phyloP scores from a whole-genome alignment of 2,329 filamentous ascomycete genomes.

The Calonectria crousiana region DNA sequence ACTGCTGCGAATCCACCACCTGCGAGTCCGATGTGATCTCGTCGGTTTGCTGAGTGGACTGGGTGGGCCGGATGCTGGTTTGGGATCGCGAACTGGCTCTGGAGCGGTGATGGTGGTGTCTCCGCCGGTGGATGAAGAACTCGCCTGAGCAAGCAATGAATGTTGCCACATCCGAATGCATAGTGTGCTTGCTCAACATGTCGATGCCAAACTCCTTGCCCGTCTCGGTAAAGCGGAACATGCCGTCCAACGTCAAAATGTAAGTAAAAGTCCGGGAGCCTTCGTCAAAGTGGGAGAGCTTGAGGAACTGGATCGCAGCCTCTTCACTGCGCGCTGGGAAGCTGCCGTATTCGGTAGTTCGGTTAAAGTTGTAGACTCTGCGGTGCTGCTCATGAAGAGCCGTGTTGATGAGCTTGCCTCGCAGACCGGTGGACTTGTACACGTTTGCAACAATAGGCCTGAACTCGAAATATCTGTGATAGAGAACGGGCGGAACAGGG shows the following conservation, averaged over 20 bases:
- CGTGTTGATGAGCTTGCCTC: slow-evolving; percentile 84
- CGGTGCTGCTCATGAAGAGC: slow-evolving; percentile 91
- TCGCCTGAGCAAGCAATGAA: slow-evolving; percentile 95
- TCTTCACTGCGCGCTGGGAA: slow-evolving; percentile 76
- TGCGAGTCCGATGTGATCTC: slow-evolving; percentile 62
- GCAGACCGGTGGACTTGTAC: slow-evolving; percentile 83
- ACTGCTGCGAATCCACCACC: slow-evolving; percentile 58
- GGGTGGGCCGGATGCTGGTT: not conserved
- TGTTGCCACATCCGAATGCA: slow-evolving; percentile 93
- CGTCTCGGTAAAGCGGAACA: slow-evolving; percentile 93
- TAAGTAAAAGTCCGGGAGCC: slow-evolving; percentile 93
- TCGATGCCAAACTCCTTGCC: slow-evolving; percentile 97
- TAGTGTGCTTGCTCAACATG: slow-evolving; percentile 92
- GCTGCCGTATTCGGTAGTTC: slow-evolving; percentile 77
- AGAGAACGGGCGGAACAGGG: slow-evolving; percentile 82
- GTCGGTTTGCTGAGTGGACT: slow-evolving; percentile 42
- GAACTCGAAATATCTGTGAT: slow-evolving; percentile 95
- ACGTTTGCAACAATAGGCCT: slow-evolving; percentile 89
- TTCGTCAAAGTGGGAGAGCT: slow-evolving; percentile 87
- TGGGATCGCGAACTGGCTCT: slow-evolving; percentile 65
- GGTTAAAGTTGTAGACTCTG: slow-evolving; percentile 90
- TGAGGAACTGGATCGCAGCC: slow-evolving; percentile 83
- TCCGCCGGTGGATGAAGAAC: slow-evolving; percentile 82
- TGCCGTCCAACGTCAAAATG: slow-evolving; percentile 86
- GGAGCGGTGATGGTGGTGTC: slow-evolving; percentile 62